Conservation (phyloP, 805 yeast species). For the Ogataea degrootiae region DNA sequence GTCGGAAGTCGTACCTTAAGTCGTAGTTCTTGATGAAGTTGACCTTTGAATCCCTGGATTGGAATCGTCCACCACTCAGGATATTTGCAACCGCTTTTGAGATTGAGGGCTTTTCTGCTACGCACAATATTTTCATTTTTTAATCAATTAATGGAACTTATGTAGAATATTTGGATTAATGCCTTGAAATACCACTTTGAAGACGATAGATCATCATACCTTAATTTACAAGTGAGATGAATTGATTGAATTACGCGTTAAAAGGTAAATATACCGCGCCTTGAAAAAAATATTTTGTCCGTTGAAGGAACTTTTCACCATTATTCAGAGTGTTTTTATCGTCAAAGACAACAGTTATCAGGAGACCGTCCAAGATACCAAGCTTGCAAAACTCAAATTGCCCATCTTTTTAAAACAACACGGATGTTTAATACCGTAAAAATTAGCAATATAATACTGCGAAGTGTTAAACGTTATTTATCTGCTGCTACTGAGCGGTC, state of each 20-base stretch:
- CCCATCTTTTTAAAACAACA: neutral
- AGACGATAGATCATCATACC: no score
- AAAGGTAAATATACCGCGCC: conserved; percentile 1
- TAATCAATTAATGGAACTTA: neutral
- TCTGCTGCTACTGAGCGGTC: neutral
- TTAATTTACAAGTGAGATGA: neutral
- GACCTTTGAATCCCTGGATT: conserved; percentile 43
- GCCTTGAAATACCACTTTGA: no score
- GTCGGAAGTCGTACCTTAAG: conserved; percentile 61
- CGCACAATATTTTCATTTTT: conserved; percentile 75
- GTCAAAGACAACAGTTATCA: no score
- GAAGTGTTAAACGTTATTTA: neutral
- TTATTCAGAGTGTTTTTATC: no score
- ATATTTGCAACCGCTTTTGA: conserved; percentile 77
- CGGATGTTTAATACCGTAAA: no score
- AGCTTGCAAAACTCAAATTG: no score
- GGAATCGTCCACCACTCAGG: conserved; percentile 66
- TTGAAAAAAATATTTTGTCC: neutral
- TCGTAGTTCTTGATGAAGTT: conserved; percentile 78
- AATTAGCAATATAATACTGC: neutral
- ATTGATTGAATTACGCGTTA: neutral
- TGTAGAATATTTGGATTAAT: neutral
- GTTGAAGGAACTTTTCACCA: conserved; percentile 6
- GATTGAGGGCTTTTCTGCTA: conserved; percentile 95
- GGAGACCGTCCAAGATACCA: no score